Conservation (phyloP, 176 grass and related monocot genomes). For the Triticum turgidum region DNA sequence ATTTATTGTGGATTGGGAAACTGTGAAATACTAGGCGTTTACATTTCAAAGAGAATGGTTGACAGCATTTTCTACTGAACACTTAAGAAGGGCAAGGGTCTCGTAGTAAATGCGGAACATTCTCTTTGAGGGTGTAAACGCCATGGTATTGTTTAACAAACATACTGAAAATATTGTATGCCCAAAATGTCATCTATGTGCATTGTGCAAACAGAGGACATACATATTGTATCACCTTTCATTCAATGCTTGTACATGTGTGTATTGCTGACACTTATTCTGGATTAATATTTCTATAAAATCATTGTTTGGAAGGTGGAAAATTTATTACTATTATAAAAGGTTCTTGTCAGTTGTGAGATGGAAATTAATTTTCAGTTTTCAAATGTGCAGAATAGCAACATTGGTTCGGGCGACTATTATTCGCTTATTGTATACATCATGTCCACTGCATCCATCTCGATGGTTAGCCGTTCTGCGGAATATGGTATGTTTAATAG, state of each 20-base stretch:
- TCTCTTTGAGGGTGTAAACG: not conserved
- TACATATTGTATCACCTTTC: not conserved
- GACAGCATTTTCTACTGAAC: not conserved
- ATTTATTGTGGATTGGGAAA: not conserved
- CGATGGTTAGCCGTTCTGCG: slow-evolving; percentile 78
- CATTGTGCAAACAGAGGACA: not conserved
- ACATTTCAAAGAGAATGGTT: not conserved
- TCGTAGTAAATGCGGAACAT: not conserved
- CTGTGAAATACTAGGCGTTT: not conserved
- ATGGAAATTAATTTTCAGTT: slow-evolving; percentile 11
- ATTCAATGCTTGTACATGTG: not conserved
- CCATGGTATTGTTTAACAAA: not conserved
- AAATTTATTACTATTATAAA: not conserved
- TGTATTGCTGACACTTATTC: not conserved
- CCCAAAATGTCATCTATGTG: not conserved
- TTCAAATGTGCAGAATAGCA: slow-evolving; percentile 62
- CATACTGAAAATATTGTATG: not conserved
- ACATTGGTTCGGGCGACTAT: slow-evolving; percentile 91
- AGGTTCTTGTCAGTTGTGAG: not conserved
- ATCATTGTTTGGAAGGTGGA: not conserved
- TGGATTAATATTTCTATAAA: not conserved
- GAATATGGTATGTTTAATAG: slow-evolving; percentile 59
- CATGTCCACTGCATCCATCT: slow-evolving; percentile 75
- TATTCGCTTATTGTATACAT: slow-evolving; percentile 82
- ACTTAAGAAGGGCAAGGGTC: not conserved